Conservation (phyloP, 805 yeast genomes). For the Kluyveromyces nonfermentans region DNA sequence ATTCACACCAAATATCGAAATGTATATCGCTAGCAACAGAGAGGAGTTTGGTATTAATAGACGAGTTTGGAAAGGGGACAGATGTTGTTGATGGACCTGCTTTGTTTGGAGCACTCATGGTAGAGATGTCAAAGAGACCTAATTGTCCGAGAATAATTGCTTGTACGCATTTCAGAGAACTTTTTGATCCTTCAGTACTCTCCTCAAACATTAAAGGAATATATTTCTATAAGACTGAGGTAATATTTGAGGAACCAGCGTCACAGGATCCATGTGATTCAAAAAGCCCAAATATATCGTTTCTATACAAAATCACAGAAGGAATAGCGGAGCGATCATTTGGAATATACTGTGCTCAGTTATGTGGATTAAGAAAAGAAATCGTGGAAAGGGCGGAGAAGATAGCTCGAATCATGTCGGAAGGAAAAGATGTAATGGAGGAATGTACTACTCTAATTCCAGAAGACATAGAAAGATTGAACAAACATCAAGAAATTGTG, state of each 20-base stretch:
- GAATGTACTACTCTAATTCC: constrained; percentile 9
- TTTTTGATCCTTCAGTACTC: constrained; percentile 26
- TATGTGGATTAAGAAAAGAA: constrained; percentile 27
- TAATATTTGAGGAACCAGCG: constrained; percentile 12
- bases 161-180: constrained; percentile 38
- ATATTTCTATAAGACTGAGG: constrained; percentile 31
- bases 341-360: constrained; percentile 35
- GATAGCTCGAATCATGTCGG: constrained; percentile 13
- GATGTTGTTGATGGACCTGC: constrained; percentile 39
- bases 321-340: constrained; percentile 30
- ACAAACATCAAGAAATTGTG: constrained; percentile 13
- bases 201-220: constrained; percentile 13
- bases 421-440: constrained; percentile 15
- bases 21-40: constrained; percentile 33
- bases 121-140: constrained; percentile 11
- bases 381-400: constrained; percentile 29
- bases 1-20: constrained; percentile 35
- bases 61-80: constrained; percentile 49
- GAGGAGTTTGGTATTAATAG: constrained; percentile 37
- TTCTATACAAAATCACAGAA: constrained; percentile 26
- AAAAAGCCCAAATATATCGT: constrained; percentile 19
- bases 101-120: constrained; percentile 33
- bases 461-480: constrained; percentile 12
- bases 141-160: constrained; percentile 26
- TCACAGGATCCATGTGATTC: background rate